These are phyloP conservation scores for Rhodocollybia butyracea DNA, from an alignment of 768 basidiomycete genomes.

Conservation along the genomic window DNA sequence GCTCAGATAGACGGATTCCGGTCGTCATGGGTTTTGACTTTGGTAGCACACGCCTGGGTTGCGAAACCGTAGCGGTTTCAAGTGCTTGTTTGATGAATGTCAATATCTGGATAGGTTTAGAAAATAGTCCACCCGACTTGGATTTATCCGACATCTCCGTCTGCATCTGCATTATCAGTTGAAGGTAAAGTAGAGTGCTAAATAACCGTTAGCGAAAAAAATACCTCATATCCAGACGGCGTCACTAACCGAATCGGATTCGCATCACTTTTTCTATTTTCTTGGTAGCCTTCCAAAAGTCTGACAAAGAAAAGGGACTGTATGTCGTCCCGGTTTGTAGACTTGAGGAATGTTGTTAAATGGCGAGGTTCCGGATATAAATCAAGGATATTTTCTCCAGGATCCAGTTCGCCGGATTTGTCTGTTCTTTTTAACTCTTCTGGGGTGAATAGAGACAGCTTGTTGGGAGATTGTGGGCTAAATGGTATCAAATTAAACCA, in stretches of 20 bases:
- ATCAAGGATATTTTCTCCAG: constrained; percentile 56
- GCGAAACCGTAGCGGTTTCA: constrained; percentile 30
- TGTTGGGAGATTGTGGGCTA: constrained; percentile 20
- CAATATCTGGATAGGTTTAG: constrained; percentile 71
- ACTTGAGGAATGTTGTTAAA: constrained; percentile 64
- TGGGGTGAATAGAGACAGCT: constrained; percentile 48
- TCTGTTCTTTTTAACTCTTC: constrained; percentile 39
- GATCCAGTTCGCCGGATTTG: constrained; percentile 38
- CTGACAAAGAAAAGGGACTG: constrained; percentile 71
- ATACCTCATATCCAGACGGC: background rate
- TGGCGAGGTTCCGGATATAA: constrained; percentile 75
- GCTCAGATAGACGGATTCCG: background rate
- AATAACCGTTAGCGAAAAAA: constrained; percentile 5
- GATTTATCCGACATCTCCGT: constrained; percentile 55
- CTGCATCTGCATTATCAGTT: constrained; percentile 82
- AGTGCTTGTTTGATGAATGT: constrained; percentile 80
- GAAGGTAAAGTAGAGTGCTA: constrained; percentile 72
- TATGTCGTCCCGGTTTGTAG: constrained; percentile 65
- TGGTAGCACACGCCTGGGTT: constrained; percentile 6
- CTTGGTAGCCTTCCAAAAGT: constrained; percentile 68
- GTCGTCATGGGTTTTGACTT: background rate
- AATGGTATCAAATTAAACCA: constrained; percentile 4
- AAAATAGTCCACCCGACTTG: constrained; percentile 52
- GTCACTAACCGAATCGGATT: constrained; percentile 51
- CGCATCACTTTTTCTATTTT: constrained; percentile 32